Conservation (phyloP, 805 yeast species). For the Naumovozyma dairenensis region DNA sequence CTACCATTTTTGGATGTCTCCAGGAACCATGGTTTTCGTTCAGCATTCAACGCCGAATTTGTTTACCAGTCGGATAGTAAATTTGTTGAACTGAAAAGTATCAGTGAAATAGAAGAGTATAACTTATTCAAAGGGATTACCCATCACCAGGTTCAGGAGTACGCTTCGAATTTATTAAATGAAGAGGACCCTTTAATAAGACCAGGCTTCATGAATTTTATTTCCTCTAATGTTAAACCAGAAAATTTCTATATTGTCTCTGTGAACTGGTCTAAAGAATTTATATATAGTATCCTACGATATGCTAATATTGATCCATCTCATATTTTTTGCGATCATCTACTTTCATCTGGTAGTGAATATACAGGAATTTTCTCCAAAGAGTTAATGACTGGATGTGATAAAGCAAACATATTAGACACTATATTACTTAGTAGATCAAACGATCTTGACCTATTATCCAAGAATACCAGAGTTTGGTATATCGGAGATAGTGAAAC, state of each 20-base stretch:
- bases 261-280: conserved; percentile 26
- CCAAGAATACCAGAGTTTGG: conserved; percentile 10
- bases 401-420: conserved; percentile 15
- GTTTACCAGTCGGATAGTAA: conserved; percentile 10
- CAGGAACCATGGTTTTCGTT: conserved; percentile 8
- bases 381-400: conserved; percentile 20
- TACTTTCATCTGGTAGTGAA: conserved; percentile 7
- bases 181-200: conserved; percentile 5
- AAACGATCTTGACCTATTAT: too few species aligned
- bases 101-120: conserved; percentile 13
- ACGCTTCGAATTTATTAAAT: conserved; percentile 4
- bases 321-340: conserved; percentile 19
- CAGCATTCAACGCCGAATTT: conserved; percentile 12
- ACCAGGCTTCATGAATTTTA: conserved; percentile 12
- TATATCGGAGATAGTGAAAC: conserved; percentile 29
- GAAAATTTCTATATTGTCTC: conserved; percentile 18
- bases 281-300: conserved; percentile 15
- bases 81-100: conserved; percentile 19
- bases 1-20: not conserved
- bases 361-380: conserved; percentile 22
- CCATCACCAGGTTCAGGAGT: conserved; percentile 8
- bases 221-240: conserved; percentile 2
- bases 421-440: conserved; percentile 3
- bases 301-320: conserved; percentile 1
- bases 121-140: conserved; percentile 14